Conservation (phyloP, 257 asterid genomes). For the Ilex asprella region DNA sequence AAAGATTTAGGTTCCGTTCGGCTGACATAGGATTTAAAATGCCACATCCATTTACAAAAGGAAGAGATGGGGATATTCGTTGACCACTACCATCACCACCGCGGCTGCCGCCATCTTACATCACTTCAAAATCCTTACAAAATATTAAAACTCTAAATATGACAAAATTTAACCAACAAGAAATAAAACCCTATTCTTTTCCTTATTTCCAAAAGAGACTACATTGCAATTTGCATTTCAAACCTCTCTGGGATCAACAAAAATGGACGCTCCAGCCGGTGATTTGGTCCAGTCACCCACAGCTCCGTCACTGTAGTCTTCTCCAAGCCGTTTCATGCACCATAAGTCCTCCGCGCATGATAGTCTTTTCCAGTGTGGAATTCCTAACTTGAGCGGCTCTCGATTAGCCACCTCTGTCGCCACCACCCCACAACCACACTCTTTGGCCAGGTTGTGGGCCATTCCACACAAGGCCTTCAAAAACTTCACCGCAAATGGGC, state of each 20-base stretch:
- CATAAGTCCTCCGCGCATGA: slow-evolving; percentile 87
- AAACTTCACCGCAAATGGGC: slow-evolving; percentile 40
- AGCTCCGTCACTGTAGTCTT: slow-evolving; percentile 62
- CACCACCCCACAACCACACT: slow-evolving; percentile 67
- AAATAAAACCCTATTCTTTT: no score
- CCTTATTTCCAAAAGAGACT: no score
- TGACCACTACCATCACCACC: slow-evolving; percentile 35
- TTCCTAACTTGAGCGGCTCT: slow-evolving; percentile 63
- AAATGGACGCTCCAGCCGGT: slow-evolving; percentile 62
- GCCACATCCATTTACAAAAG: slow-evolving; percentile 44
- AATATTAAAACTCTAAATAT: no score
- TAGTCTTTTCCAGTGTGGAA: slow-evolving; percentile 77
- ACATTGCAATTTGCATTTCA: slow-evolving; percentile 5
- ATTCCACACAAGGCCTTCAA: slow-evolving; percentile 33
- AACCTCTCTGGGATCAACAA: slow-evolving; percentile 93
- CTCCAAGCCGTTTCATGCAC: slow-evolving; percentile 81
- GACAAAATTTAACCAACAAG: no score
- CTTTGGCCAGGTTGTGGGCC: slow-evolving; percentile 71
- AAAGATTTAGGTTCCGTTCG: slow-evolving; percentile 7
- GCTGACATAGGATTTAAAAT: slow-evolving; percentile 28
- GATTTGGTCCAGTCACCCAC: slow-evolving; percentile 93
- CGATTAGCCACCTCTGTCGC: slow-evolving; percentile 70
- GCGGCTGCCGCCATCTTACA: no score
- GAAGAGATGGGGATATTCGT: slow-evolving; percentile 30
- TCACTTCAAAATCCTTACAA: no score